A percentile compares a stretch with the other conserved stretches of the same genome.
phyloP scores from a whole-genome alignment of 495 filamentous ascomycete species.

The Penicillium subrubescens region DNA sequence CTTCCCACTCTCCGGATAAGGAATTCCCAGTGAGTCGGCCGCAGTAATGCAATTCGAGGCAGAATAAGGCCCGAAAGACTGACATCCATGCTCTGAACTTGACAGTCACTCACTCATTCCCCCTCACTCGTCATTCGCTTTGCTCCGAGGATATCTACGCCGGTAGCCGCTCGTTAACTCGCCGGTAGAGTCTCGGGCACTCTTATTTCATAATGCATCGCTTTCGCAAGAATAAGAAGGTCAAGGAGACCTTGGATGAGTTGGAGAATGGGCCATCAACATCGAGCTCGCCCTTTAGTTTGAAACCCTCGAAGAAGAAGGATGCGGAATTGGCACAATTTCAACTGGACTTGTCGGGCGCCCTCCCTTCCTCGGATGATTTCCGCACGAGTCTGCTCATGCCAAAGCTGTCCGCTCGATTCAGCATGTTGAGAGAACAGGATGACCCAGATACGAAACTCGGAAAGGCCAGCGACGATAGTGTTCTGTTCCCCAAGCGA shows the following conservation, averaged over 20 bases:
- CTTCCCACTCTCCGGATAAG: slow-evolving; percentile 23
- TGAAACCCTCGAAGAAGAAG: slow-evolving; percentile 60
- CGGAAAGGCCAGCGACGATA: slow-evolving; percentile 93
- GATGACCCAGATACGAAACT: slow-evolving; percentile 85
- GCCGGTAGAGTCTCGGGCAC: not conserved
- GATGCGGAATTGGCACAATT: slow-evolving; percentile 54
- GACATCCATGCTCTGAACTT: slow-evolving; percentile 6
- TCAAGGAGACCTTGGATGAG: slow-evolving; percentile 32
- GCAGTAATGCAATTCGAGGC: not conserved
- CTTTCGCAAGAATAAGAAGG: slow-evolving; percentile 68
- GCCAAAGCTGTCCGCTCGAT: slow-evolving; percentile 91
- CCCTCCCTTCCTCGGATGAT: slow-evolving; percentile 80
- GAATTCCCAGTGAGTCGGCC: slow-evolving; percentile 19
- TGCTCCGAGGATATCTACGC: not conserved
- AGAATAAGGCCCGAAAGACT: not conserved
- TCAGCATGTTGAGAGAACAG: slow-evolving; percentile 94
- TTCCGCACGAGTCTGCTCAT: slow-evolving; percentile 97
- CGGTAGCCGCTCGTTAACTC: slow-evolving; percentile 12
- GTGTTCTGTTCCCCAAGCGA: slow-evolving; percentile 80
- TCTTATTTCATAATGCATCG: slow-evolving; percentile 62
- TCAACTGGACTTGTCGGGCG: slow-evolving; percentile 70
- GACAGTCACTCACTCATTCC: slow-evolving; percentile 10
- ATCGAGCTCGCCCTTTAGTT: slow-evolving; percentile 25
- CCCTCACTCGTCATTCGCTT: slow-evolving; percentile 3
- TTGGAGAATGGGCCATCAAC: slow-evolving; percentile 17